Base-by-base conservation (phyloP, 192 early-diverging fungal genomes). In the Coemansia sp. region DNA sequence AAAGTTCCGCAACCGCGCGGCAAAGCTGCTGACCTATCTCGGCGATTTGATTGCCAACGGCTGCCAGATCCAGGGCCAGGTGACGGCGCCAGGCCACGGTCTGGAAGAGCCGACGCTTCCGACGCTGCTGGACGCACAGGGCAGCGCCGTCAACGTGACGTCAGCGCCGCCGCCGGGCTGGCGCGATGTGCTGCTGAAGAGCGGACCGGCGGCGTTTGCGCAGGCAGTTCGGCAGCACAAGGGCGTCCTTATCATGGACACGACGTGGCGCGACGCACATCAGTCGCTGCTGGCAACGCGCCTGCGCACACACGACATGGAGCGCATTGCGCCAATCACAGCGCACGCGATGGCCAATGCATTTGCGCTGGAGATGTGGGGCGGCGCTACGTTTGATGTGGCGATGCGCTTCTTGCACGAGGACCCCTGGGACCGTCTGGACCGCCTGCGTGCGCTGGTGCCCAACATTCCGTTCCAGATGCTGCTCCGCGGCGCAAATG, bases 401-500 rank as follows among this genome's bases (percentile, higher is more conserved):
- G 87, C 94, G 0, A 87, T 98, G 87, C 90, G 96, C 46, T 98
- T 98, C 86, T 84, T 98, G 66, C 86, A 92, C 65, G 96, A 98
- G 75, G 94, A 94, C 77, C 96, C 96, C 21, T 98, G 96, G 96
- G 94, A 97, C 65, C 87, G 96, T 59, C 82, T 98, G 66, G 86
- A 86, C 52, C 82, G 84, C 46, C 81, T 98, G 63, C 92, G 96
- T 44, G 75, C 85, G 40, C 82, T 94, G 28, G 93, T 94, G 36
- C 96, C 96, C 69, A 96, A 97, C 79, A 86, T 98, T 74, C 96
- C 96, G 14, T 98, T 98, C 86, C 94, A 95, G 82, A 98, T 98
- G 96, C 85, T 98, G 51, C 88, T 98, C 59, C 91, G 96, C 74
- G 96, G 96, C 51, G 96, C 96, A 47, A 98, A 98, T 60, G 96